Conservation (phyloP, 2,329 filamentous ascomycete genomes). For the Cercospora zeina region DNA sequence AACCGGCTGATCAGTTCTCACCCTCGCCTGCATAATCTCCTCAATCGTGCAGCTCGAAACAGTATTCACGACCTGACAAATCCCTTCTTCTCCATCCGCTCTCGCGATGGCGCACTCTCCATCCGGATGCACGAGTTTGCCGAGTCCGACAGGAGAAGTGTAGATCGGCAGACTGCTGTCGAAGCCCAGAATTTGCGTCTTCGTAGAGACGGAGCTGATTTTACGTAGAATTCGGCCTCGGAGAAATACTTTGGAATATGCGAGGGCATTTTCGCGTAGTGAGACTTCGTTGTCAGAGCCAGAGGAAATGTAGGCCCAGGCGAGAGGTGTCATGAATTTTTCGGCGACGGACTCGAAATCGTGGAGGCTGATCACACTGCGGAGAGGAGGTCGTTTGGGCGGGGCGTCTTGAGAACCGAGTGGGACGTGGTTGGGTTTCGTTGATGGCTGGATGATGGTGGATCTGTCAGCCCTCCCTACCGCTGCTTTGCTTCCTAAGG, state of each 20-base stretch:
- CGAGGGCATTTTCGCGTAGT: slow-evolving; percentile 43
- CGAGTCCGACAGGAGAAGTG: slow-evolving; percentile 40
- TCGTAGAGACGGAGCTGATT: slow-evolving; percentile 40
- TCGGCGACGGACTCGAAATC: slow-evolving; percentile 47
- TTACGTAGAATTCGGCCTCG: slow-evolving; percentile 48
- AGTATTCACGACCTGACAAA: slow-evolving; percentile 36
- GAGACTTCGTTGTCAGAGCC: slow-evolving; percentile 53
- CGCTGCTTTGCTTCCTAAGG: slow-evolving; percentile 45
- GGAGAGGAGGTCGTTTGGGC: slow-evolving; percentile 45
- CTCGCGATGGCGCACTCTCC: slow-evolving; percentile 39
- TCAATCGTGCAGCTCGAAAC: slow-evolving; percentile 36
- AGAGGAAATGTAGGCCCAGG: slow-evolving; percentile 49
- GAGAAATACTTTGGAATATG: slow-evolving; percentile 47
- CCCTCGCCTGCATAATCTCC: slow-evolving; percentile 33
- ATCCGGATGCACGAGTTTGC: slow-evolving; percentile 38
- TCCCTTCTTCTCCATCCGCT: slow-evolving; percentile 32
- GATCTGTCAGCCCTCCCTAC: slow-evolving; percentile 35
- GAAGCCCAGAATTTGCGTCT: slow-evolving; percentile 37
- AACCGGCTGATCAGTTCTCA: slow-evolving; percentile 36
- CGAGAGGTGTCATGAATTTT: slow-evolving; percentile 39
- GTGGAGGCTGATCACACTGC: slow-evolving; percentile 49
- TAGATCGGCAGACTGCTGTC: slow-evolving; percentile 39
- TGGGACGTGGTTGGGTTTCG: slow-evolving; percentile 4
- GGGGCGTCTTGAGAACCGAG: neutral
- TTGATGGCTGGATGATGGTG: slow-evolving; percentile 19